Evolutionary conservation across 2,329 filamentous ascomycete species (phyloP), one percentile per base, ranked within the genome.

Genomic region (Malbranchea cinnamomea): DNA sequence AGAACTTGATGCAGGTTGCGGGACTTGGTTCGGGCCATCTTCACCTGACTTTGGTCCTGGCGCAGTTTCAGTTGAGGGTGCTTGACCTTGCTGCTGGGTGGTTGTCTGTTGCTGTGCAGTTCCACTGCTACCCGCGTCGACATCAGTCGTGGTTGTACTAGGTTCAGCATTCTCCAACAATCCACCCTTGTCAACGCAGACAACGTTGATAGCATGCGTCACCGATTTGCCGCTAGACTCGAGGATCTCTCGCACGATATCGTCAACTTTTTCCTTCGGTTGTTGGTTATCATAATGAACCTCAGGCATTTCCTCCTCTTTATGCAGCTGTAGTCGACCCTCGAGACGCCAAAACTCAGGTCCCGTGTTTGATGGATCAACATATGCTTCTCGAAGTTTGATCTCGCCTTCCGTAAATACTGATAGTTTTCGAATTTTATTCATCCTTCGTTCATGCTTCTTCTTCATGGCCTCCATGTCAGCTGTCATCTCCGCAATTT

Each of bases 401-500:
- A 76, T 70, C 54, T 94, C 87, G 2, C 82, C 78, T 33, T 71
- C 64, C 42, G 73, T 75, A 28, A 92, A 63, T 0, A 74, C 55
- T 5, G 78, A 77, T 31, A 72, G 74, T 32, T 71, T 69, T 50
- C 76, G 77, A 43, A 93, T 69, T 40, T 75, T 77, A 14, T 74
- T 71, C 58, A 95, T 68, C 34, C 75, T 69, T 45, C 72, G 73
- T 2, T 72, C 74, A 51, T 98, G 87, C 16, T 78, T 71, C 19
- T 69, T 70, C 53, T 83, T 82, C 69, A 95, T 75, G 42, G 72
- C 74, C 42, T 85, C 78, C 32, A 95, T 83, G 45, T 95, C 85
- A 1, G 71, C 71, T 37, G 80, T 72, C 29, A 81, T 78, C 16
- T 78, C 70, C 6, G 71, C 67, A 7, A 89, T 67, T 46, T 79